A percentile compares a stretch with the other conserved stretches of the same genome.
These are phyloP conservation scores for Teunomyces barrocoloradensis DNA, from an alignment of 805 yeast species.

Conservation along the genomic window DNA sequence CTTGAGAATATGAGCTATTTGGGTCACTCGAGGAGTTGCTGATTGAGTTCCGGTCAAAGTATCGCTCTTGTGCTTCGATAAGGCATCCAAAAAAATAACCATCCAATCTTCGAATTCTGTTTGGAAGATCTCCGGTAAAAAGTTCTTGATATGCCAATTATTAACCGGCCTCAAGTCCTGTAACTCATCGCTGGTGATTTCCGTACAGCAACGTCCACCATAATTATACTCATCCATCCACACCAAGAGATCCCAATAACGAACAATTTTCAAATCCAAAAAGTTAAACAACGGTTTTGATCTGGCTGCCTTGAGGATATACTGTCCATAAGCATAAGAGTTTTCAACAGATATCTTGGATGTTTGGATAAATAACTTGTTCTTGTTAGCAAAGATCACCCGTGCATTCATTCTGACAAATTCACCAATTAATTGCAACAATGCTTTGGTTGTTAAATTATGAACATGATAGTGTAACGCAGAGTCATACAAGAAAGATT, in stretches of 20 bases:
- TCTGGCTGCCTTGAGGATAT: slow-evolving; percentile 72
- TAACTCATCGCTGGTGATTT: slow-evolving; percentile 42
- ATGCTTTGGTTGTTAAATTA: slow-evolving; percentile 77
- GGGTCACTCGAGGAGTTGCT: slow-evolving; percentile 64
- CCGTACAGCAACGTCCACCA: slow-evolving; percentile 64
- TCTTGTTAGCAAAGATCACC: slow-evolving; percentile 77
- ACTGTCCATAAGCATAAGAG: slow-evolving; percentile 88
- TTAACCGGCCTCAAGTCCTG: slow-evolving; percentile 50
- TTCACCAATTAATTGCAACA: slow-evolving; percentile 77
- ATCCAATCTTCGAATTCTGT: slow-evolving; percentile 89
- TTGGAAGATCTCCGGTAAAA: slow-evolving; percentile 71
- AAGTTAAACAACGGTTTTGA: slow-evolving; percentile 79
- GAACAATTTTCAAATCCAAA: slow-evolving; percentile 67
- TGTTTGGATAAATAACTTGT: slow-evolving; percentile 70
- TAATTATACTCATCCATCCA: slow-evolving; percentile 95
- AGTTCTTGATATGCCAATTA: slow-evolving; percentile 77
- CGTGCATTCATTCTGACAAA: slow-evolving; percentile 76
- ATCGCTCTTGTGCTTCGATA: slow-evolving; percentile 54
- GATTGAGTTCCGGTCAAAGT: slow-evolving; percentile 34
- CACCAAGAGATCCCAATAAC: slow-evolving; percentile 88
- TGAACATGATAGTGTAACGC: slow-evolving; percentile 83
- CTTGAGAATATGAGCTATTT: slow-evolving; percentile 53
- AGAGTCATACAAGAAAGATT: slow-evolving; percentile 72
- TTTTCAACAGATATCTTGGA: slow-evolving; percentile 75
- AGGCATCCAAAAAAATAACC: slow-evolving; percentile 66